Percentiles rank a stretch among this genome's conserved stretches.
Conservation (phyloP, 2,329 filamentous ascomycete species). For the Stylonectria norvegica region DNA sequence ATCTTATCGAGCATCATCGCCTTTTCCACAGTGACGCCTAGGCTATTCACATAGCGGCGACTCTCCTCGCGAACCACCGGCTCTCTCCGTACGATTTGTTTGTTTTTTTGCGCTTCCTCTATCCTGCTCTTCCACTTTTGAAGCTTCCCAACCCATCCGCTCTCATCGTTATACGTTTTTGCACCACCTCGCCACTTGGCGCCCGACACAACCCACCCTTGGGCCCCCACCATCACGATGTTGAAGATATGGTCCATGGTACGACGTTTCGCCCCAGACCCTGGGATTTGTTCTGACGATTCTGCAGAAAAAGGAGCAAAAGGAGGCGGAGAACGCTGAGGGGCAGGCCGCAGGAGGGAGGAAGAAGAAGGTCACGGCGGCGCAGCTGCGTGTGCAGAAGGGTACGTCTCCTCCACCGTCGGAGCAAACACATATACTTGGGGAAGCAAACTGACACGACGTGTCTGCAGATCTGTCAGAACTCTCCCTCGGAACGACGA, state of each 20-base stretch:
- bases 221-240: conserved; percentile 58
- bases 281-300: conserved; percentile 15
- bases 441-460: conserved; percentile 15
- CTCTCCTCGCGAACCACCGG: too few relatives aligned
- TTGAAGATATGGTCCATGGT: conserved; percentile 99
- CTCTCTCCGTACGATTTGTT: neutral
- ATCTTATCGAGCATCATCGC: conserved; percentile 31
- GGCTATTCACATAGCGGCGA: too few relatives aligned
- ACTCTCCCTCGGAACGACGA: conserved; percentile 72
- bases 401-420: conserved; percentile 49
- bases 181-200: conserved; percentile 5
- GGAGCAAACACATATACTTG: too few relatives aligned
- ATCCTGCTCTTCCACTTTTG: neutral
- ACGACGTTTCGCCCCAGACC: conserved; percentile 18
- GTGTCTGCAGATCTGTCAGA: conserved; percentile 67
- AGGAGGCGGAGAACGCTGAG: conserved; percentile 84
- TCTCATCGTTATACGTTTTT: conserved; percentile 3
- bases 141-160: conserved; percentile 1
- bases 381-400: conserved; percentile 93
- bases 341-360: conserved; percentile 67
- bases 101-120: neutral
- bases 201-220: conserved; percentile 20
- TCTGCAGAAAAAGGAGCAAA: conserved; percentile 87
- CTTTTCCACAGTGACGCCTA: conserved; percentile 21
- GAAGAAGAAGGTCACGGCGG: conserved; percentile 98